Conservation (phyloP, 2,329 filamentous ascomycete genomes). For the Didymella segeticola region DNA sequence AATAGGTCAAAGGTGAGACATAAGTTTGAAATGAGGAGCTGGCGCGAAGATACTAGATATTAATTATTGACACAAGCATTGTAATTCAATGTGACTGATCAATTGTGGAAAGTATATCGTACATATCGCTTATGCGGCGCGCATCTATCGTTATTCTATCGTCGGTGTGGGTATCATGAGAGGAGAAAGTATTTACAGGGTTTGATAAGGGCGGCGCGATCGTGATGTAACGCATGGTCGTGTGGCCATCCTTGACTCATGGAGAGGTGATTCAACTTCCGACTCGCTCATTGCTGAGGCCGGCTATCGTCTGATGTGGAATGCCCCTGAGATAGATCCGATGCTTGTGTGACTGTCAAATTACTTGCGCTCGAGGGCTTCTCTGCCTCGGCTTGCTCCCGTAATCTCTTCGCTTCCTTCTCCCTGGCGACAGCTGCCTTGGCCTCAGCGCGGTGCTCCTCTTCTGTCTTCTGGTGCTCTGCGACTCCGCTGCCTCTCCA, state of each 20-base stretch:
- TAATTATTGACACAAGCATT: too few relatives aligned
- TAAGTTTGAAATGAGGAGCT: too few relatives aligned
- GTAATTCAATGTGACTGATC: too few relatives aligned
- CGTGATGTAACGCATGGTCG: too few relatives aligned
- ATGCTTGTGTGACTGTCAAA: neutral
- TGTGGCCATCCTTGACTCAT: too few relatives aligned
- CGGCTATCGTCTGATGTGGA: neutral
- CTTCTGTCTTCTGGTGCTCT: conserved; percentile 26
- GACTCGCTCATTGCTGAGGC: neutral
- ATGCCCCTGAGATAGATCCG: neutral
- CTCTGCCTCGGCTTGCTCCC: conserved; percentile 6
- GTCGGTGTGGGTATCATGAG: conserved; percentile 43
- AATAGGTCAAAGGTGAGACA: neutral
- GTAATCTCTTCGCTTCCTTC: conserved; percentile 17
- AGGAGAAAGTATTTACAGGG: conserved; percentile 31
- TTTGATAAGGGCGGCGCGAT: neutral
- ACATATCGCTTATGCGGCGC: neutral
- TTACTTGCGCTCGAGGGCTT: conserved; percentile 1
- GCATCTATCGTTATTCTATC: conserved; percentile 8
- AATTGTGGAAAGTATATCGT: neutral
- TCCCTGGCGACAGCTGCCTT: conserved; percentile 12
- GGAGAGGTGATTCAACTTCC: neutral
- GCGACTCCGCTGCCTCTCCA: conserved; percentile 35
- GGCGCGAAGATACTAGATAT: too few relatives aligned
- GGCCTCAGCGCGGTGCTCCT: conserved; percentile 15